Percentiles rank a stretch among this genome's conserved stretches.
These are phyloP conservation scores for Typha latifolia DNA, from an alignment of 176 grass and related monocot species.

Conservation along the genomic window DNA sequence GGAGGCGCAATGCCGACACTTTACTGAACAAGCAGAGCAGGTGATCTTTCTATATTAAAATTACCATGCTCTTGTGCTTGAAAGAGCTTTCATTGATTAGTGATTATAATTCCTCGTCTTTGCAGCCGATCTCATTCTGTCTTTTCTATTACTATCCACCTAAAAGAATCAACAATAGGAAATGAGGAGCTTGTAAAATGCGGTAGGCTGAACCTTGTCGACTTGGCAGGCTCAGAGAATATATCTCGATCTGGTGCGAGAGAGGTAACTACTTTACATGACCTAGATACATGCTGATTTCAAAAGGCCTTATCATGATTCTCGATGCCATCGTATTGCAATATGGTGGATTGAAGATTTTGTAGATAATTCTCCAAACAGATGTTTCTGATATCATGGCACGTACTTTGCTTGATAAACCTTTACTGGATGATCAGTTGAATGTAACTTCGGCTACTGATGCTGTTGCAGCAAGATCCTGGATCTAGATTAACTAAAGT, in stretches of 20 bases:
- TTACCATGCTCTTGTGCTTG: constrained; percentile 4
- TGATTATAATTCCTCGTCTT: constrained; percentile 13
- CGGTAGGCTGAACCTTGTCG: constrained; percentile 85
- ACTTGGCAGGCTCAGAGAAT: constrained; percentile 90
- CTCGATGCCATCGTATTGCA: no score
- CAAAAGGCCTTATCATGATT: no score
- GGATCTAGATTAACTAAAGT: no score
- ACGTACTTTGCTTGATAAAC: no score
- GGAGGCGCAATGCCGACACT: constrained; percentile 70
- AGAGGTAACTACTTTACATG: constrained; percentile 47
- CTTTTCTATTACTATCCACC: constrained; percentile 81
- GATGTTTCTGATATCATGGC: no score
- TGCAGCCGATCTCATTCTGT: constrained; percentile 83
- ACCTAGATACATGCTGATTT: not conserved
- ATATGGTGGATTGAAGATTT: no score
- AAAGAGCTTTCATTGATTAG: constrained; percentile 14
- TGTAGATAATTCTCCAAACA: no score
- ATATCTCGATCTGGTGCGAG: constrained; percentile 68
- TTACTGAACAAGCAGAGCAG: constrained; percentile 87
- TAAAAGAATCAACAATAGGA: constrained; percentile 51
- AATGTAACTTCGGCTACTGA: no score
- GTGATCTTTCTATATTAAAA: constrained; percentile 26
- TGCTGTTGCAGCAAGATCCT: no score
- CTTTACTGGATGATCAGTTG: no score
- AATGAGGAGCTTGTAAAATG: constrained; percentile 67